phyloP scores from a whole-genome alignment of 139 green algal genomes.

The Raphidocelis subcapitata region DNA sequence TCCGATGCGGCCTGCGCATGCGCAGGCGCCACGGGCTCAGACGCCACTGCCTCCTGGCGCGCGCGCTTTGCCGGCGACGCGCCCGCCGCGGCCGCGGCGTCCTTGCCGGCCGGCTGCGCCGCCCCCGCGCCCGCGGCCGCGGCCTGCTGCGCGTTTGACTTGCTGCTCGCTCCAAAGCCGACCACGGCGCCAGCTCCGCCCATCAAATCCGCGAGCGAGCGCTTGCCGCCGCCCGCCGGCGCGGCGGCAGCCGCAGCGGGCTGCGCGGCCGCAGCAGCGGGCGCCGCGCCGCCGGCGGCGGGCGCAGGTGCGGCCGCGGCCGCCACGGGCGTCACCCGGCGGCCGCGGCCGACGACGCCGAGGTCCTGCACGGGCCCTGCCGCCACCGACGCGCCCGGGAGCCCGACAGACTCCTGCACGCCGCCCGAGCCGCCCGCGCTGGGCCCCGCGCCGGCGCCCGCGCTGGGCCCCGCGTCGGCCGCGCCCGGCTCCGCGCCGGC shows the following conservation, averaged over 20 bases:
- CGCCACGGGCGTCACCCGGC: conserved; percentile 17
- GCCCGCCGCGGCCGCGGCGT: too few species aligned
- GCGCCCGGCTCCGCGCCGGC: background rate
- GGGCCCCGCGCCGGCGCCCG: conserved; percentile 9
- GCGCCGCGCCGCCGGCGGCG: conserved; percentile 1
- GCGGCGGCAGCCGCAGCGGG: background rate
- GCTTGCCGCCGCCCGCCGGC: too few species aligned
- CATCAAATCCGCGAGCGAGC: too few species aligned
- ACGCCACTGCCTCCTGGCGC: too few species aligned
- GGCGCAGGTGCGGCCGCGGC: conserved; percentile 4
- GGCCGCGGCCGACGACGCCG: conserved; percentile 36
- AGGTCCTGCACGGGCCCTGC: conserved; percentile 19
- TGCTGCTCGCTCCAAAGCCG: too few species aligned
- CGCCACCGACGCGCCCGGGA: background rate
- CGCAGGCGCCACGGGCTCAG: too few species aligned
- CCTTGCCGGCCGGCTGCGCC: too few species aligned
- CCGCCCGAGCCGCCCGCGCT: conserved; percentile 13
- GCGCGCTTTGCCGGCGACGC: too few species aligned
- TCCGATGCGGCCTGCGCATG: too few species aligned
- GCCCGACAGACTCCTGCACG: background rate
- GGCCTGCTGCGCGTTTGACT: too few species aligned
- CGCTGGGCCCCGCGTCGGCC: background rate
- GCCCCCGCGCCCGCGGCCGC: too few species aligned
- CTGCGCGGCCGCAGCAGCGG: background rate
- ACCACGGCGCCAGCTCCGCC: too few species aligned